Conservation (phyloP, 345 rosid species). For the Eutrema heterophyllum region DNA sequence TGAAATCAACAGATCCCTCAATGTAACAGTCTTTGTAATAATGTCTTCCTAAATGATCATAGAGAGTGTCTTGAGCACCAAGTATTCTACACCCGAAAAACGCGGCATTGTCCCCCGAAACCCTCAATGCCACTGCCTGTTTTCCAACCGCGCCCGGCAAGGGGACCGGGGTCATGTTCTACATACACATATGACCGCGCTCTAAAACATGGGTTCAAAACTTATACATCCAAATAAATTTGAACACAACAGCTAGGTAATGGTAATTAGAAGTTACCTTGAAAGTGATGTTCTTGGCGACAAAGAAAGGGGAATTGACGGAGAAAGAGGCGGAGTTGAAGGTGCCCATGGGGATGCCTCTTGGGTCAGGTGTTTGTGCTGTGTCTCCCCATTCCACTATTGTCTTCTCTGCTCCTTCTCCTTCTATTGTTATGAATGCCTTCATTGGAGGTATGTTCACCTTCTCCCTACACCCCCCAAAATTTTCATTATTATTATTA, state of each 20-base stretch:
- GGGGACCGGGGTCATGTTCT: conserved; percentile 91
- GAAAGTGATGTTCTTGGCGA: conserved; percentile 92
- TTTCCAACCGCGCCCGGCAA: conserved; percentile 81
- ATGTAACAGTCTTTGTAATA: conserved; percentile 95
- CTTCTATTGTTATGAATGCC: conserved; percentile 81
- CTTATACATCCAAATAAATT: background rate
- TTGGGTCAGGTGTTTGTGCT: conserved; percentile 71
- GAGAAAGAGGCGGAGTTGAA: conserved; percentile 87
- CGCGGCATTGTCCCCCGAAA: conserved; percentile 81
- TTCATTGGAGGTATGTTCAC: conserved; percentile 73
- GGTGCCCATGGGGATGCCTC: conserved; percentile 73
- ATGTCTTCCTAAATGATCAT: conserved; percentile 89
- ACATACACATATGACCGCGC: background rate
- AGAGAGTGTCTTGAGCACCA: conserved; percentile 94
- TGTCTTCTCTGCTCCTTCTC: conserved; percentile 88
- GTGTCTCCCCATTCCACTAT: conserved; percentile 95
- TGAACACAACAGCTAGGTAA: background rate
- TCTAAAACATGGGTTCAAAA: background rate
- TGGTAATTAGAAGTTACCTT: conserved; percentile 41
- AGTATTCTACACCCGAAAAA: conserved; percentile 77
- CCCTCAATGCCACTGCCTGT: conserved; percentile 92
- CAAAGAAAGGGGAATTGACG: conserved; percentile 78
- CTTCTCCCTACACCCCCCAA: conserved; percentile 55
- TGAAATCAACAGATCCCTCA: conserved; percentile 92
- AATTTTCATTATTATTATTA: background rate